A percentile compares a stretch with the other conserved stretches of the same genome.
phyloP scores from a whole-genome alignment of 768 basidiomycete genomes.

The Porphyrellus cyaneotinctus region DNA sequence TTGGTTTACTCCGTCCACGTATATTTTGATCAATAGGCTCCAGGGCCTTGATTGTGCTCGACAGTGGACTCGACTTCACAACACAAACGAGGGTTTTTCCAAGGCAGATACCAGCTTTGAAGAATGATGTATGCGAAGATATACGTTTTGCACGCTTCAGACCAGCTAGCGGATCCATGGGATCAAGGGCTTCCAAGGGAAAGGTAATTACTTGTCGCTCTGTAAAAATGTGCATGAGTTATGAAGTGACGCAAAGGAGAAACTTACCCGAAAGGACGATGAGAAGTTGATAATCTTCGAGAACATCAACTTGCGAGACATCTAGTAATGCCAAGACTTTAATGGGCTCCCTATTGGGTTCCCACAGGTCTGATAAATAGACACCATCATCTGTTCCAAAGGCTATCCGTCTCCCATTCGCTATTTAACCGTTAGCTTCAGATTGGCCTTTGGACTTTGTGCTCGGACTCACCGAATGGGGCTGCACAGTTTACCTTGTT shows the following conservation, averaged over 20 bases:
- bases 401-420: conserved; percentile 76
- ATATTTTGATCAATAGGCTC: conserved; percentile 92
- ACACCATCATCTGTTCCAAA: conserved; percentile 99
- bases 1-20: conserved; percentile 76
- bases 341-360: conserved; percentile 72
- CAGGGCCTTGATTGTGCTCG: conserved; percentile 95
- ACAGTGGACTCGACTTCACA: conserved; percentile 91
- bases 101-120: conserved; percentile 93
- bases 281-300: conserved; percentile 92
- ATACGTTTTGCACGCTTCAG: conserved; percentile 93
- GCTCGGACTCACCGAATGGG: conserved; percentile 65
- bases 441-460: background rate
- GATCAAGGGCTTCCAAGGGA: conserved; percentile 88
- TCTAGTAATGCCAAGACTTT: conserved; percentile 87
- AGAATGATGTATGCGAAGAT: conserved; percentile 94
- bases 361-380: conserved; percentile 85
- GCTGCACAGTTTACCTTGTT: conserved; percentile 94
- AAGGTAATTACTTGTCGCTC: conserved; percentile 96
- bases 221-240: conserved; percentile 28
- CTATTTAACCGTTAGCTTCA: conserved; percentile 39
- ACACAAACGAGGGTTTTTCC: conserved; percentile 92
- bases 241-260: background rate
- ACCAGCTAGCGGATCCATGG: conserved; percentile 84
- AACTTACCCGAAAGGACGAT: conserved; percentile 93
- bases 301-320: conserved; percentile 91